Conservation (phyloP, 345 rosid species). For the Sonneratia caseolaris region DNA sequence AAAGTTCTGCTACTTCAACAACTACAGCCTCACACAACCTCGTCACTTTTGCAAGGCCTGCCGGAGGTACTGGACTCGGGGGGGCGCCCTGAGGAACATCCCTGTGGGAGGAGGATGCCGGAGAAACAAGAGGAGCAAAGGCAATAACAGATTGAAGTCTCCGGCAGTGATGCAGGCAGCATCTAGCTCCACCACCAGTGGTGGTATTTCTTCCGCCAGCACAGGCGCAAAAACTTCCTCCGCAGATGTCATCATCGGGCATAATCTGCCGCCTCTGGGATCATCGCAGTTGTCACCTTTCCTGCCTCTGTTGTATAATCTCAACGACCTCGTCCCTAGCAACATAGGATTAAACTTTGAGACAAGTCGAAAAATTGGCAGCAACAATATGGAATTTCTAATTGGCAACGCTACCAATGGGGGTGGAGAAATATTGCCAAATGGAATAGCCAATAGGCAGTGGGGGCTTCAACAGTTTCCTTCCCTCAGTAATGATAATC, state of each 20-base stretch:
- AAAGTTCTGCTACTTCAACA: constrained; percentile 68
- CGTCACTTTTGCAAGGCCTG: constrained; percentile 75
- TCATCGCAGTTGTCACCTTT: constrained; percentile 21
- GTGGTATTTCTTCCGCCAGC: constrained; percentile 16
- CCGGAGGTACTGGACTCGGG: constrained; percentile 65
- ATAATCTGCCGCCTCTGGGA: constrained; percentile 14
- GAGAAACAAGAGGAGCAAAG: constrained; percentile 46
- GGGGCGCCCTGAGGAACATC: constrained; percentile 61
- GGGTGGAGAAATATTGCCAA: constrained; percentile 18
- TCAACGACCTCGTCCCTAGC: constrained; percentile 19
- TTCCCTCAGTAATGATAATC: constrained; percentile 14
- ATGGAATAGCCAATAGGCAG: constrained; percentile 12
- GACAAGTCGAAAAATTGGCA: constrained; percentile 9
- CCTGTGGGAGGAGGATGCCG: constrained; percentile 67
- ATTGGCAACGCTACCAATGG: constrained; percentile 14
- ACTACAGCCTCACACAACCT: constrained; percentile 64
- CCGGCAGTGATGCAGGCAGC: constrained; percentile 12
- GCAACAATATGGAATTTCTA: constrained; percentile 21
- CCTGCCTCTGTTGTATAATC: constrained; percentile 34
- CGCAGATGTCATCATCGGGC: constrained; percentile 4
- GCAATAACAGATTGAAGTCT: constrained; percentile 44
- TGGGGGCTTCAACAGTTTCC: constrained; percentile 27
- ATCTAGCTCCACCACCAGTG: constrained; percentile 17
- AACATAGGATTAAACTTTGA: constrained; percentile 26
- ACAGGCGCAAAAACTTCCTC: neutral